Percentiles rank a stretch among this genome's conserved stretches.
Conservation (phyloP, 2,329 filamentous ascomycete genomes). For the Capronia epimyces region DNA sequence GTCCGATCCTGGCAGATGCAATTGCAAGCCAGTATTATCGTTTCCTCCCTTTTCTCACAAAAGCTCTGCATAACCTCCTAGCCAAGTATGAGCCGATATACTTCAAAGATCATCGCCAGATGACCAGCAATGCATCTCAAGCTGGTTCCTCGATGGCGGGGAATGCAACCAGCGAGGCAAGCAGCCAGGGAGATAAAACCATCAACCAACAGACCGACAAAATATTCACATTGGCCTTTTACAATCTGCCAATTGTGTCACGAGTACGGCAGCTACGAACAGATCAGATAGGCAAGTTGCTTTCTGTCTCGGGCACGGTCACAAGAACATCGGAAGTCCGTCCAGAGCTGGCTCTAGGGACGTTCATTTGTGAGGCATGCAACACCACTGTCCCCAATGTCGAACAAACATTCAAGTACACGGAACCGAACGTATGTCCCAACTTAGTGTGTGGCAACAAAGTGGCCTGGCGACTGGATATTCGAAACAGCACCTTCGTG, state of each 20-base stretch:
- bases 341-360: constrained; percentile 84
- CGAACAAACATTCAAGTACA: constrained; percentile 96
- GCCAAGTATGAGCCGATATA: constrained; percentile 91
- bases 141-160: constrained; percentile 59
- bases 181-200: constrained; percentile 62
- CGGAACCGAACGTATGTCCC: constrained; percentile 91
- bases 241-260: constrained; percentile 83
- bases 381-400: constrained; percentile 80
- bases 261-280: constrained; percentile 81
- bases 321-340: constrained; percentile 95
- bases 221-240: constrained; percentile 86
- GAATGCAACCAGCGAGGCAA: constrained; percentile 57
- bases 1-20: constrained; percentile 66
- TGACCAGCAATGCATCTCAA: constrained; percentile 66
- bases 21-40: constrained; percentile 91
- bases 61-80: constrained; percentile 85
- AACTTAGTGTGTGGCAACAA: constrained; percentile 84
- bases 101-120: constrained; percentile 85
- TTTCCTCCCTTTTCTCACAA: constrained; percentile 84
- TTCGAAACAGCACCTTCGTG: constrained; percentile 92
- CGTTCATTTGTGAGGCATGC: constrained; percentile 86
- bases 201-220: constrained; percentile 95
- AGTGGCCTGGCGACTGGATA: constrained; percentile 91
- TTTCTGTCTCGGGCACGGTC: constrained; percentile 94
- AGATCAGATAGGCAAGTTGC: constrained; percentile 81